A percentile compares a stretch with the other conserved stretches of the same genome.
Conservation (phyloP, 306 rosid genomes). For the Dalbergia oliveri region DNA sequence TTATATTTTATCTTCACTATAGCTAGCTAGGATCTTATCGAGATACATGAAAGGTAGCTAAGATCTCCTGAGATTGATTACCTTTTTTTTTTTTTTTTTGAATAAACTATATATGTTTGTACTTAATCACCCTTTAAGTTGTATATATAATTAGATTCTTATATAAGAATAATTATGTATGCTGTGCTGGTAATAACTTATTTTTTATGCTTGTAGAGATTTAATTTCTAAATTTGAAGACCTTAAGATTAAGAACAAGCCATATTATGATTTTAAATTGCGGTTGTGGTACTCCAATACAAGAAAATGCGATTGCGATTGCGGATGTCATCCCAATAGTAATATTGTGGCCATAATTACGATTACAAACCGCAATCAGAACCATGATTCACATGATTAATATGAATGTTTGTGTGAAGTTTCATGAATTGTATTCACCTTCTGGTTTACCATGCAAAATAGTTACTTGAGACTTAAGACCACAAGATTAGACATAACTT, state of each 20-base stretch:
- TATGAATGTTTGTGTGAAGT: not conserved
- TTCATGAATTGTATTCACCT: constrained; percentile 11
- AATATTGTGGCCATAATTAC: no score
- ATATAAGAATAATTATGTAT: not conserved
- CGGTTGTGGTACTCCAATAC: no score
- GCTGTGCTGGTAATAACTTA: not conserved
- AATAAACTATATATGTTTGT: not conserved
- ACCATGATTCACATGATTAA: not conserved
- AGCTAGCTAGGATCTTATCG: constrained; percentile 38
- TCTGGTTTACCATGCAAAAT: constrained; percentile 33
- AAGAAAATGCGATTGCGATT: no score
- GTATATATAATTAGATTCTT: not conserved
- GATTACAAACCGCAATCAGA: no score
- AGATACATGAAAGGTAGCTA: constrained; percentile 45
- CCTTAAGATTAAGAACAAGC: not conserved
- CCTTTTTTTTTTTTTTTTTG: no score
- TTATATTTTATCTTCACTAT: constrained; percentile 38
- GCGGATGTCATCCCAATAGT: no score
- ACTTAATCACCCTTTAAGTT: not conserved
- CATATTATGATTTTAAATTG: no score
- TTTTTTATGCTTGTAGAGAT: not conserved
- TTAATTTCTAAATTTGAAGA: not conserved
- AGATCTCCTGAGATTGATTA: not conserved
- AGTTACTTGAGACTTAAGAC: constrained; percentile 34
- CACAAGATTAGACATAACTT: constrained; percentile 41